Conservation (phyloP, 306 rosid genomes). For the Cajanus cajan region DNA sequence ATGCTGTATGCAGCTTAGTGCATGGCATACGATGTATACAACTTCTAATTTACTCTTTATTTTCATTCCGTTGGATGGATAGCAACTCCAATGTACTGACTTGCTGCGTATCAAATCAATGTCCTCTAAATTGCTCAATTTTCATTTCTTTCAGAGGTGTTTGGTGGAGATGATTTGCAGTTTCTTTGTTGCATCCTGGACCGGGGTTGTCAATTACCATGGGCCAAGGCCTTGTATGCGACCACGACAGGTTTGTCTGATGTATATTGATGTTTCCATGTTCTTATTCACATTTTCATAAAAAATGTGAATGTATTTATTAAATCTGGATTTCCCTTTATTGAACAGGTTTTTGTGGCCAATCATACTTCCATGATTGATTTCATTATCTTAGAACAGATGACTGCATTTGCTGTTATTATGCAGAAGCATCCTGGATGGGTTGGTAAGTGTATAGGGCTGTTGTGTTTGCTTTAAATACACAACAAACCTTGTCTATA, state of each 20-base stretch:
- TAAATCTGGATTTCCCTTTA: constrained; percentile 10
- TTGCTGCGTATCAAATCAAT: constrained; percentile 5
- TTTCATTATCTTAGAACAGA: constrained; percentile 87
- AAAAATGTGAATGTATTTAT: constrained; percentile 7
- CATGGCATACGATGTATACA: not conserved
- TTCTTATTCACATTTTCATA: constrained; percentile 7
- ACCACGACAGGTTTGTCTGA: constrained; percentile 60
- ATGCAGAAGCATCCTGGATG: constrained; percentile 96
- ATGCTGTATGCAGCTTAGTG: not conserved
- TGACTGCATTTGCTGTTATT: constrained; percentile 90
- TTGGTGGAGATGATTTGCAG: constrained; percentile 89
- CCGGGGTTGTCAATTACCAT: constrained; percentile 90
- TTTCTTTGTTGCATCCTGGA: constrained; percentile 94
- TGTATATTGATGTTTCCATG: not conserved
- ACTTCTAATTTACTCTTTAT: not conserved
- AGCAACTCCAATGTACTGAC: constrained; percentile 6
- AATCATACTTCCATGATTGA: constrained; percentile 91
- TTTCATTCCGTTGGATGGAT: not conserved
- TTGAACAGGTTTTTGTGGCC: constrained; percentile 84
- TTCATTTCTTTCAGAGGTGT: constrained; percentile 51
- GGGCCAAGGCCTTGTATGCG: constrained; percentile 84
- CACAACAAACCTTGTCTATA: not conserved
- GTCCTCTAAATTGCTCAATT: not conserved
- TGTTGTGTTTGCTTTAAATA: not conserved
- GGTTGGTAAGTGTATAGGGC: constrained; percentile 59